Conservation (phyloP, 2,329 filamentous ascomycete species). For the Aspergillus felis region DNA sequence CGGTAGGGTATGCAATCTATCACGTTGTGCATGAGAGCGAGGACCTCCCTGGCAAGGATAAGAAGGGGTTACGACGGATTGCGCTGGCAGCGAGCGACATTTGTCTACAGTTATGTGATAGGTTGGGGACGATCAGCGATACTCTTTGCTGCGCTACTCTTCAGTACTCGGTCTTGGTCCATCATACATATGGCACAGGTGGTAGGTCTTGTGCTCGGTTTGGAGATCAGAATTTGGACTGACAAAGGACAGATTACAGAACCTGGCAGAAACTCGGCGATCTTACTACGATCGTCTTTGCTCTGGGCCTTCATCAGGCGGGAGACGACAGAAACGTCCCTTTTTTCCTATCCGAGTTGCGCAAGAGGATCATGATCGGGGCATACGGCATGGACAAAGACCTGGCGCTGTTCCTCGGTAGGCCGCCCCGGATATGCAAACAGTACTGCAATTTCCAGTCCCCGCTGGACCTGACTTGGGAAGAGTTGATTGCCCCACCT, state of each 20-base stretch:
- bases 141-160: constrained; percentile 12
- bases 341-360: constrained; percentile 34
- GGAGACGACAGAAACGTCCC: constrained; percentile 16
- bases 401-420: constrained; percentile 44
- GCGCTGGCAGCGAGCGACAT: constrained; percentile 11
- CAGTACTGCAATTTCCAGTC: constrained; percentile 30
- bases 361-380: constrained; percentile 35
- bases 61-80: constrained; percentile 9
- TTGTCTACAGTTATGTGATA: constrained; percentile 17
- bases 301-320: constrained; percentile 43
- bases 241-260: constrained; percentile 32
- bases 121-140: constrained; percentile 14
- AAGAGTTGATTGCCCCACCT: constrained; percentile 14
- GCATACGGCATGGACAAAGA: constrained; percentile 45
- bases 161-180: constrained; percentile 12
- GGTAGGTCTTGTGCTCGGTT: constrained; percentile 4
- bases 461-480: constrained; percentile 19
- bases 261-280: constrained; percentile 45
- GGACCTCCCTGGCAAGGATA: constrained; percentile 3
- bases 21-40: constrained; percentile 7
- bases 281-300: constrained; percentile 40
- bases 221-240: not conserved
- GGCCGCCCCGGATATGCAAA: constrained; percentile 41
- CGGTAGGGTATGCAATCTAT: constrained; percentile 11
- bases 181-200: constrained; percentile 9